Base-by-base conservation (phyloP, 2,329 filamentous ascomycete species). In the Colletotrichum plurivorum region DNA sequence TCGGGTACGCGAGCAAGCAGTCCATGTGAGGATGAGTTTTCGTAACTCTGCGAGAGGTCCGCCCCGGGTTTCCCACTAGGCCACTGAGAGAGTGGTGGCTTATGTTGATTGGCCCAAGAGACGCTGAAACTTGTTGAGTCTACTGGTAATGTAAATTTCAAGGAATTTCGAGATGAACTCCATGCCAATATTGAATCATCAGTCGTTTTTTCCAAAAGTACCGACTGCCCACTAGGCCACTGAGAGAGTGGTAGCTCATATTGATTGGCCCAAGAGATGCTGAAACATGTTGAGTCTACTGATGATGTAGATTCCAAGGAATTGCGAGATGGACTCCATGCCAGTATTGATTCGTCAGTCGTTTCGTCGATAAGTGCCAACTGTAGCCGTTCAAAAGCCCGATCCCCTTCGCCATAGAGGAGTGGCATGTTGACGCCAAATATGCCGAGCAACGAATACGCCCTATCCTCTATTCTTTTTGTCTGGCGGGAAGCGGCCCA, bases 401-500 rank as follows among this genome's bases (percentile, higher is more conserved):
- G 53, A 1, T 49, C 49, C 1, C 75, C 73, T 43, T 79, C 78
- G 9, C 76, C 76, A 43, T 78, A 78, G 1, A 77, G 59, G 10
- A 78, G 65, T 1, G 75, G 72, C 72, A 79, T 76, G 16, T 71
- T 73, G 0, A 79, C 64, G 6, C 69, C 72, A 10, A 79, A 77
- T 5, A 78, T 61, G 0, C 78, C 78, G 2, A 79, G 62, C 0
- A 79, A 61, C 8, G 71, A 76, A 49, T 78, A 79, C 0, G 77
- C 74, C 2, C 52, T 22, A 51, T 80, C 75, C 55, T 78, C 73
- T 31, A 56, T 22, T 13, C 73, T 71, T 1, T 59, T 75, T 1
- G 73, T 78, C 39, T 71, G 15, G 15, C 77, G 66, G 3, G 59
- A 57, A 6, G 75, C 71, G 12, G 75, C 75, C 78, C 76, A 78